A percentile compares a stretch with the other conserved stretches of the same genome.
Evolutionary conservation across 2,329 filamentous ascomycete species (phyloP).

Genomic region (Septoria petroselini): DNA sequence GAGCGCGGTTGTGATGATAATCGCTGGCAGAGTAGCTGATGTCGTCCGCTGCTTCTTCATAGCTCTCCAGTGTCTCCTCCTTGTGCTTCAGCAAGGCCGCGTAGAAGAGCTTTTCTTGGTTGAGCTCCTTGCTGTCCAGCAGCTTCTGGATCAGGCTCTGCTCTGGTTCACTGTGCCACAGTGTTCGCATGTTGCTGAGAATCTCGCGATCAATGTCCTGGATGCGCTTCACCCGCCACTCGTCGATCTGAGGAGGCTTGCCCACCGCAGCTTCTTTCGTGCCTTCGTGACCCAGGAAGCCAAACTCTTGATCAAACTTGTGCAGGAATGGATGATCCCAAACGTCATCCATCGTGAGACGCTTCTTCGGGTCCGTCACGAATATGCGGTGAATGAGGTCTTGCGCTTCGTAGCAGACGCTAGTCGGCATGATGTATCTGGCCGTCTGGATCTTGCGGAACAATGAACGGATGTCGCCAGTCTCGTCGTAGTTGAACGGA

Average conservation of each 20-base stretch:
- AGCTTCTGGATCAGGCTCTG: constrained; percentile 68
- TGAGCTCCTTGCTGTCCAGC: constrained; percentile 50
- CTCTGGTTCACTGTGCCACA: constrained; percentile 85
- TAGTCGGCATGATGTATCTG: constrained; percentile 47
- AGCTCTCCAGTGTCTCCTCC: constrained; percentile 82
- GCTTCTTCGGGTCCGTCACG: constrained; percentile 69
- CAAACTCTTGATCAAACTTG: constrained; percentile 71
- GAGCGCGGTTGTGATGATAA: constrained; percentile 68
- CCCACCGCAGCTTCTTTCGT: constrained; percentile 51
- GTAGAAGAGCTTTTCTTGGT: constrained; percentile 93
- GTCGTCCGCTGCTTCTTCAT: constrained; percentile 61
- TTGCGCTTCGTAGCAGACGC: constrained; percentile 63
- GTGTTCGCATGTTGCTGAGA: constrained; percentile 77
- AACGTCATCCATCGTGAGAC: constrained; percentile 76
- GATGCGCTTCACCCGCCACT: constrained; percentile 59
- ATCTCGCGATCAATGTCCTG: constrained; percentile 77
- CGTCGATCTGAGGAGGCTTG: constrained; percentile 55
- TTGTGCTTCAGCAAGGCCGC: constrained; percentile 77
- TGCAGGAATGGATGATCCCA: constrained; percentile 84
- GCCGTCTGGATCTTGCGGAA: constrained; percentile 57
- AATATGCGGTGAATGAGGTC: constrained; percentile 80
- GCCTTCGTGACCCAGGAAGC: constrained; percentile 59
- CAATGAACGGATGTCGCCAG: constrained; percentile 60
- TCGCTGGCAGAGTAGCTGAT: constrained; percentile 85
- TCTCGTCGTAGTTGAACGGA: constrained; percentile 69